A percentile compares a stretch with the other conserved stretches of the same genome.
phyloP scores from a whole-genome alignment of 2,329 filamentous ascomycete genomes.

The Arthroderma sp. region DNA sequence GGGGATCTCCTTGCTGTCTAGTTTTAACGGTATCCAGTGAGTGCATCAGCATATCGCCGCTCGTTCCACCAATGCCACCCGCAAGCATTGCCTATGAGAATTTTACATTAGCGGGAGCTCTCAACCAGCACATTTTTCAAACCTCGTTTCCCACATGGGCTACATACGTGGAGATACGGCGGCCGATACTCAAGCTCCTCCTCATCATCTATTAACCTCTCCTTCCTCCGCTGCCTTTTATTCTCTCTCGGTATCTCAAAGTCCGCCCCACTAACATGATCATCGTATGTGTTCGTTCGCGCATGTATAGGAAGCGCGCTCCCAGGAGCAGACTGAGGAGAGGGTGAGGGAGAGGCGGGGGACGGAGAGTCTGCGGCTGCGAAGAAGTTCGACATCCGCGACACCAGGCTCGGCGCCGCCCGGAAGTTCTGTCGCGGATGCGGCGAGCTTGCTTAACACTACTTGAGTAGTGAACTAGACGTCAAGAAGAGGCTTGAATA shows the following conservation, averaged over 20 bases:
- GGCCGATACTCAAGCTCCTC: constrained; percentile 13
- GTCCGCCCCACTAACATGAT: constrained; percentile 4
- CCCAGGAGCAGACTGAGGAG: constrained; percentile 16
- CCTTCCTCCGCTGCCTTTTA: constrained; percentile 13
- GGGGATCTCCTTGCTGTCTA: constrained; percentile 88
- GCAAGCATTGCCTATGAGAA: constrained; percentile 72
- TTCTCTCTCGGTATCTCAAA: constrained; percentile 13
- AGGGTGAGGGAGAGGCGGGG: constrained; percentile 20
- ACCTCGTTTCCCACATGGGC: background rate
- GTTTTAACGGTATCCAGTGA: constrained; percentile 98
- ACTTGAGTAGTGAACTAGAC: no score
- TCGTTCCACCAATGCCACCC: constrained; percentile 81
- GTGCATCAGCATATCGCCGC: constrained; percentile 96
- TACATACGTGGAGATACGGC: constrained; percentile 12
- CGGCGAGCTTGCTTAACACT: no score
- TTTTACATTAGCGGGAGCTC: constrained; percentile 4
- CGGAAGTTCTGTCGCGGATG: background rate
- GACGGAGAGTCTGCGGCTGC: constrained; percentile 24
- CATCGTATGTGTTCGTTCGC: background rate
- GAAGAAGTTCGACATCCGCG: constrained; percentile 41
- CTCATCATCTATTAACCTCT: constrained; percentile 10
- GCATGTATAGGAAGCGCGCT: background rate
- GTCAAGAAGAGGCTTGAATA: no score
- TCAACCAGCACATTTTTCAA: background rate
- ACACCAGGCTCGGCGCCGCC: constrained; percentile 46